Evolutionary conservation across 306 rosid species (phyloP).

Genomic region (Quercus dentata): DNA sequence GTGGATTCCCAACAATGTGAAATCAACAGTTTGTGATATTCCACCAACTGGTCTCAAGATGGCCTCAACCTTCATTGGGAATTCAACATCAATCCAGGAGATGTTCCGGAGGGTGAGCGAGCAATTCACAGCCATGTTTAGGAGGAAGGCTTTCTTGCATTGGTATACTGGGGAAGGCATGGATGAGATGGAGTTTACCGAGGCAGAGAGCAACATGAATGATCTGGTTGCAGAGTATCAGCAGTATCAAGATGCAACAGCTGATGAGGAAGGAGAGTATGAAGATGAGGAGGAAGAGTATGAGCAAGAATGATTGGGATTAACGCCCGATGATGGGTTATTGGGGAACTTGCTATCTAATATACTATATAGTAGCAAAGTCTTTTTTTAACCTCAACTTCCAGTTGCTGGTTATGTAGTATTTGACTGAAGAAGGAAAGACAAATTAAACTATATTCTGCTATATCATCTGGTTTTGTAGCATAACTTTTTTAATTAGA

Average conservation of each 20-base stretch:
- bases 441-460: background rate
- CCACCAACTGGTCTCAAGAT: constrained; percentile 46
- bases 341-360: background rate
- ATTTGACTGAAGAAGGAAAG: background rate
- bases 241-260: constrained; percentile 48
- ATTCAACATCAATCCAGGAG: constrained; percentile 45
- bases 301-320: background rate
- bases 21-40: constrained; percentile 43
- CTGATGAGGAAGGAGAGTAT: constrained; percentile 32
- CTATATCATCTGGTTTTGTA: background rate
- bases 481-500: background rate
- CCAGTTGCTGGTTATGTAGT: constrained; percentile 28
- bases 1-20: constrained; percentile 50
- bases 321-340: background rate
- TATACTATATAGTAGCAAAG: background rate
- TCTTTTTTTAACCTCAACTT: constrained; percentile 26
- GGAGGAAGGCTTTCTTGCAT: constrained; percentile 51
- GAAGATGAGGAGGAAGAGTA: constrained; percentile 35
- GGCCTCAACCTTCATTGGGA: constrained; percentile 41
- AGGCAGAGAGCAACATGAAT: constrained; percentile 47
- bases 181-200: constrained; percentile 49
- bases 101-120: constrained; percentile 49
- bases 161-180: constrained; percentile 53
- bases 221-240: constrained; percentile 43
- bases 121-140: constrained; percentile 45